These are phyloP conservation scores for Solanum aculeatissimum DNA, from an alignment of 305 asterid species.

Conservation along the genomic window DNA sequence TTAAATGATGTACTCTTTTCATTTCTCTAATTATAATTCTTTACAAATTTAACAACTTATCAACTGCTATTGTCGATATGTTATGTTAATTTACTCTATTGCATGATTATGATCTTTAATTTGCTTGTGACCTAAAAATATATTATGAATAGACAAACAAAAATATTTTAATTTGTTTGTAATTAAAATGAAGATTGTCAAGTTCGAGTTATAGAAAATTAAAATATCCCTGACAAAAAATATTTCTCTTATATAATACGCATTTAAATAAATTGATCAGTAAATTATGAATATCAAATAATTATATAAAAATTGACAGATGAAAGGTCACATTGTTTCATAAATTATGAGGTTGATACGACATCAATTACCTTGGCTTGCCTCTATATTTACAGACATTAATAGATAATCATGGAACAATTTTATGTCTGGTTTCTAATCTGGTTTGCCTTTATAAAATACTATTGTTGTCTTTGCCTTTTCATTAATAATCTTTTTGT, in stretches of 20 bases:
- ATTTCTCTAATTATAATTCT: neutral
- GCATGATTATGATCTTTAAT: constrained; percentile 3
- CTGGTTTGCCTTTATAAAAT: constrained; percentile 1
- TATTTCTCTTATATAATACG: neutral
- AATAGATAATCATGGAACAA: constrained; percentile 8
- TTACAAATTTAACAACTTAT: neutral
- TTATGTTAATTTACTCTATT: neutral
- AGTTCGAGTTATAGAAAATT: neutral
- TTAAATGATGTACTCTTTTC: neutral
- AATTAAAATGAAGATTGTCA: neutral
- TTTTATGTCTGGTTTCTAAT: neutral
- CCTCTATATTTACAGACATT: constrained; percentile 21
- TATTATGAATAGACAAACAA: constrained; percentile 1
- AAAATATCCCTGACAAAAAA: too few species aligned
- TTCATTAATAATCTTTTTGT: neutral
- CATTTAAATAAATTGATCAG: neutral
- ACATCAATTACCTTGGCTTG: constrained; percentile 2
- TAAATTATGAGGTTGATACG: constrained; percentile 1
- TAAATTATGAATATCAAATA: neutral
- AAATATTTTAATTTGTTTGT: constrained; percentile 7
- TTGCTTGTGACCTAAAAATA: constrained; percentile 6
- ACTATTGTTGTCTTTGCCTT: neutral
- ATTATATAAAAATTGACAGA: neutral
- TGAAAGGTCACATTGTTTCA: constrained; percentile 18
- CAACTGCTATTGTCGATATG: neutral